These are phyloP conservation scores for Termitomyces sp. DNA, from an alignment of 768 basidiomycete genomes.

Conservation along the genomic window DNA sequence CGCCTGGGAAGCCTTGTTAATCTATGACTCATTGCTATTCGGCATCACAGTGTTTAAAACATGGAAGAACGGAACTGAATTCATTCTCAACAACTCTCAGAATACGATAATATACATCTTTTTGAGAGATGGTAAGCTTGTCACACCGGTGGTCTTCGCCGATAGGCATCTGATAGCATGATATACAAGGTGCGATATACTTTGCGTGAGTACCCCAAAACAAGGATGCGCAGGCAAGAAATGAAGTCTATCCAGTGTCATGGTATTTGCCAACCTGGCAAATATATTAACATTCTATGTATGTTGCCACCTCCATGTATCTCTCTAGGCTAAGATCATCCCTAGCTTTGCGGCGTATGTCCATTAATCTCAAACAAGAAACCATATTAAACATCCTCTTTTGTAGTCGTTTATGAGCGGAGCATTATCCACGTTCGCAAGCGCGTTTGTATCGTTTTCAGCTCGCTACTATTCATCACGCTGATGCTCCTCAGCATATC, in stretches of 20 bases:
- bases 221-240: background rate
- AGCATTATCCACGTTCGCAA: background rate
- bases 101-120: slow-evolving; percentile 35
- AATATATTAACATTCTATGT: slow-evolving; percentile 1
- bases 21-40: slow-evolving; percentile 46
- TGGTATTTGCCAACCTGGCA: slow-evolving; percentile 26
- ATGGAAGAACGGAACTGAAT: slow-evolving; percentile 27
- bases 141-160: background rate
- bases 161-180: background rate
- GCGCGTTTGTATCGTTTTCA: background rate
- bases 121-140: slow-evolving; percentile 42
- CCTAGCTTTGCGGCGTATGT: background rate
- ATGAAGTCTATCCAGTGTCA: slow-evolving; percentile 29
- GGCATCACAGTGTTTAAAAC: slow-evolving; percentile 44
- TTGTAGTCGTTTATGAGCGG: background rate
- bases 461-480: background rate
- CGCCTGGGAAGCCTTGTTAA: slow-evolving; percentile 48
- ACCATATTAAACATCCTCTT: background rate
- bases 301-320: background rate
- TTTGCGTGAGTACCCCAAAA: slow-evolving; percentile 37
- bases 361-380: background rate
- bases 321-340: background rate
- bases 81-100: slow-evolving; percentile 17
- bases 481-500: background rate
- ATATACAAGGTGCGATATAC: slow-evolving; percentile 43